Conservation (phyloP, 2,329 filamentous ascomycete species). For the Atkinsonella texensis region DNA sequence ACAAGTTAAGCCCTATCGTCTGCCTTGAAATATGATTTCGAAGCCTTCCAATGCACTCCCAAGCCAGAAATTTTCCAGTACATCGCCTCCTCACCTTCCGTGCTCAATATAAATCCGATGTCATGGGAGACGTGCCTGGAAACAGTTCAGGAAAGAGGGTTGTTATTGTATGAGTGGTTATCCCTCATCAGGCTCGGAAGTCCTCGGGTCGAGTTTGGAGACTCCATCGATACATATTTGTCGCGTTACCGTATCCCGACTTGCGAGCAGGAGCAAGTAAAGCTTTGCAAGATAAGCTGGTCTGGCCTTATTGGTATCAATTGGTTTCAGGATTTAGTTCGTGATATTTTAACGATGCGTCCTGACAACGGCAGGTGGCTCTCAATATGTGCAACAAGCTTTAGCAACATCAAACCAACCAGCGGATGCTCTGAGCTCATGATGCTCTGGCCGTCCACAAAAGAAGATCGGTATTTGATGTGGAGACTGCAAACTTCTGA, state of each 20-base stretch:
- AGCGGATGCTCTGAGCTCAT: constrained; percentile 37
- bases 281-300: constrained; percentile 43
- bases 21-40: neutral
- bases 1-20: neutral
- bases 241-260: constrained; percentile 45
- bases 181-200: constrained; percentile 55
- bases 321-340: constrained; percentile 39
- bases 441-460: constrained; percentile 38
- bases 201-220: constrained; percentile 43
- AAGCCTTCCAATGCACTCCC: constrained; percentile 22
- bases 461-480: constrained; percentile 42
- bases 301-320: constrained; percentile 42
- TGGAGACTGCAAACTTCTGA: constrained; percentile 44
- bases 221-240: constrained; percentile 56
- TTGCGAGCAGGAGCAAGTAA: constrained; percentile 13
- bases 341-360: constrained; percentile 30
- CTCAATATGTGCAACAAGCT: constrained; percentile 38
- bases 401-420: constrained; percentile 32
- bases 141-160: constrained; percentile 49
- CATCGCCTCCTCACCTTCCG: constrained; percentile 12
- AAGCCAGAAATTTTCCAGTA: constrained; percentile 10
- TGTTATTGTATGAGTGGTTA: constrained; percentile 63
- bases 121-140: constrained; percentile 26
- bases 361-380: constrained; percentile 39
- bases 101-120: constrained; percentile 14